These are phyloP conservation scores for Suillus occidentalis DNA, from an alignment of 768 basidiomycete species.

Conservation along the genomic window DNA sequence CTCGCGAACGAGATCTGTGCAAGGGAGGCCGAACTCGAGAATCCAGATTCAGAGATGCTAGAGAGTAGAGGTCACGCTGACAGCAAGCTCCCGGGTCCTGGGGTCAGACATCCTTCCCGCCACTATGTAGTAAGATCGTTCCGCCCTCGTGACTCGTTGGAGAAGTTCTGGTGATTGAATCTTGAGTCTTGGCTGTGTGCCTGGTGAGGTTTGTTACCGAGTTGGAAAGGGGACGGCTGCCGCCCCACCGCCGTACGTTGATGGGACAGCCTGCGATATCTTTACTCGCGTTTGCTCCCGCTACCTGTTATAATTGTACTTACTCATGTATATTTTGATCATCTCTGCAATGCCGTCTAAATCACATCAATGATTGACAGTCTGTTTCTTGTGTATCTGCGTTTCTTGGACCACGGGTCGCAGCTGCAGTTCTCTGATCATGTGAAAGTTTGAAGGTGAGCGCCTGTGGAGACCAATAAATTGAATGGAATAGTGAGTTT, in stretches of 20 bases:
- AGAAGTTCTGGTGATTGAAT: not conserved
- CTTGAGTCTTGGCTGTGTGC: not conserved
- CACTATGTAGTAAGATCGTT: not conserved
- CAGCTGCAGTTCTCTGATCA: not conserved
- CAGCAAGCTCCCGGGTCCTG: not conserved
- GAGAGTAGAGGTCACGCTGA: not conserved
- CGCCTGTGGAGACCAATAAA: not conserved
- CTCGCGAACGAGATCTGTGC: not conserved
- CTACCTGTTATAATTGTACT: not conserved
- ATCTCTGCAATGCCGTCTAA: not conserved
- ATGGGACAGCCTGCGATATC: not conserved
- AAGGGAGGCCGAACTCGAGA: not conserved
- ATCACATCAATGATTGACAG: not conserved
- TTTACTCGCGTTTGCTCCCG: not conserved
- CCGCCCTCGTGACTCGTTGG: not conserved
- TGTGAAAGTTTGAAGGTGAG: not conserved
- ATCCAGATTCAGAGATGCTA: not conserved
- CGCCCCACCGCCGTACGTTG: not conserved
- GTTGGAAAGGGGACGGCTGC: not conserved
- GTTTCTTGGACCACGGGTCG: not conserved
- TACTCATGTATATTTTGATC: not conserved
- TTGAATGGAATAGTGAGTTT: not conserved
- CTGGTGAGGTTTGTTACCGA: not conserved
- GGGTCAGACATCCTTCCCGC: not conserved
- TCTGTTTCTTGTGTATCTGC: not conserved